Evolutionary conservation across 768 basidiomycete species (phyloP).

Genomic region (Boletus rubroflammeus): DNA sequence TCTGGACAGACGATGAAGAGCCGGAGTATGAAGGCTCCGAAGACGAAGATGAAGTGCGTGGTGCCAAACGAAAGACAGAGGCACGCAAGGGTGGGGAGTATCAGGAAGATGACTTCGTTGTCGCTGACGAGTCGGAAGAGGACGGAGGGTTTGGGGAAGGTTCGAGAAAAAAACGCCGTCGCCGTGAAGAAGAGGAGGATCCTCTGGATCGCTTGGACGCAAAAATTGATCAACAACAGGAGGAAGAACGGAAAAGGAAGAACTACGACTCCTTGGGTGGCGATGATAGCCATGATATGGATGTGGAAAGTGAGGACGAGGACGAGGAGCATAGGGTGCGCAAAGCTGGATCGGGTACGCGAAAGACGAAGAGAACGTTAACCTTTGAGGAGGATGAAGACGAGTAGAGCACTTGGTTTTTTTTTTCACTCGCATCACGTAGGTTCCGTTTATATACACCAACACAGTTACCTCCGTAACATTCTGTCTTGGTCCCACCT

Average conservation of each 20-base stretch:
- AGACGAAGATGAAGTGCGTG: slow-evolving; percentile 51
- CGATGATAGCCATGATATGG: slow-evolving; percentile 52
- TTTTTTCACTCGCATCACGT: slow-evolving; percentile 1
- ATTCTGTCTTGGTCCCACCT: slow-evolving; percentile 58
- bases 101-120: slow-evolving; percentile 82
- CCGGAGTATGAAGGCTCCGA: slow-evolving; percentile 54
- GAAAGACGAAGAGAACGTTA: slow-evolving; percentile 51
- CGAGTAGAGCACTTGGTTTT: slow-evolving; percentile 15
- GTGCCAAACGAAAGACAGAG: slow-evolving; percentile 42
- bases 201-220: slow-evolving; percentile 69
- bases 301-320: slow-evolving; percentile 70
- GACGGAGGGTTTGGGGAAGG: slow-evolving; percentile 43
- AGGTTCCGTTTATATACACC: slow-evolving; percentile 20
- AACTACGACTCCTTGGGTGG: slow-evolving; percentile 30
- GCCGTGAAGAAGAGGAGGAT: slow-evolving; percentile 46
- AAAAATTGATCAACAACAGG: slow-evolving; percentile 53
- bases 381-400: slow-evolving; percentile 60
- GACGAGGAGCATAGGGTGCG: slow-evolving; percentile 70
- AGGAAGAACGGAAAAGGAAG: slow-evolving; percentile 48
- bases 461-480: slow-evolving; percentile 33
- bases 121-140: slow-evolving; percentile 73
- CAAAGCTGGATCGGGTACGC: slow-evolving; percentile 47
- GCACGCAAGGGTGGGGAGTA: slow-evolving; percentile 66
- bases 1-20: slow-evolving; percentile 71
- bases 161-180: slow-evolving; percentile 34